Percentiles rank a stretch among this genome's conserved stretches.
phyloP scores from a whole-genome alignment of 805 yeast species.

The Saccharomyces paradoxus region DNA sequence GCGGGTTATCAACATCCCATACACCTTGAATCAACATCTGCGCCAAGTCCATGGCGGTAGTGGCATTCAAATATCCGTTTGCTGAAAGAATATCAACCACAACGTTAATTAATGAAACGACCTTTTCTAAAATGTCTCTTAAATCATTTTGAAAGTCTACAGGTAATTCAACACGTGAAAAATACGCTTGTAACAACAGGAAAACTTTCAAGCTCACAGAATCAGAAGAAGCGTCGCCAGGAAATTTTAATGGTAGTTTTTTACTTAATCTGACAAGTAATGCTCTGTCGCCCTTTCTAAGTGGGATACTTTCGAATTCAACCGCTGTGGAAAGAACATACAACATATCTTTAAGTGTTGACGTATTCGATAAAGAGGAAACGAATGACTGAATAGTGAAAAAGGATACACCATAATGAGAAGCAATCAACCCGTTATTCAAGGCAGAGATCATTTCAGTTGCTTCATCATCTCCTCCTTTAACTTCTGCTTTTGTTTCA shows the following conservation, averaged over 20 bases:
- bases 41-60: conserved; percentile 74
- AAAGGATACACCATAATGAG: conserved; percentile 61
- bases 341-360: conserved; percentile 53
- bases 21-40: conserved; percentile 85
- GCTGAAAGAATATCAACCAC: conserved; percentile 69
- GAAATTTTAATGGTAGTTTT: conserved; percentile 54
- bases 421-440: conserved; percentile 66
- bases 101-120: conserved; percentile 51
- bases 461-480: conserved; percentile 30
- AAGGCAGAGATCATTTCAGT: conserved; percentile 44
- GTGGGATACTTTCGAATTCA: conserved; percentile 63
- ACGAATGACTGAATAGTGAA: conserved; percentile 57
- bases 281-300: conserved; percentile 52
- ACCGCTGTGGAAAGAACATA: conserved; percentile 58
- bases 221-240: conserved; percentile 23
- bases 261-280: conserved; percentile 44
- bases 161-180: conserved; percentile 57
- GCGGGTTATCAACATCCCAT: conserved; percentile 72
- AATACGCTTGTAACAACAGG: conserved; percentile 70
- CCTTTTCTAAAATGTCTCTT: conserved; percentile 40
- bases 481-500: conserved; percentile 23
- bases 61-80: conserved; percentile 71
- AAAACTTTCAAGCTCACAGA: conserved; percentile 65
- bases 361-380: conserved; percentile 41
- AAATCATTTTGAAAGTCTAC: conserved; percentile 55